These are phyloP conservation scores for Teratosphaeria zuluensis DNA, from an alignment of 2,329 filamentous ascomycete genomes.

Conservation along the genomic window DNA sequence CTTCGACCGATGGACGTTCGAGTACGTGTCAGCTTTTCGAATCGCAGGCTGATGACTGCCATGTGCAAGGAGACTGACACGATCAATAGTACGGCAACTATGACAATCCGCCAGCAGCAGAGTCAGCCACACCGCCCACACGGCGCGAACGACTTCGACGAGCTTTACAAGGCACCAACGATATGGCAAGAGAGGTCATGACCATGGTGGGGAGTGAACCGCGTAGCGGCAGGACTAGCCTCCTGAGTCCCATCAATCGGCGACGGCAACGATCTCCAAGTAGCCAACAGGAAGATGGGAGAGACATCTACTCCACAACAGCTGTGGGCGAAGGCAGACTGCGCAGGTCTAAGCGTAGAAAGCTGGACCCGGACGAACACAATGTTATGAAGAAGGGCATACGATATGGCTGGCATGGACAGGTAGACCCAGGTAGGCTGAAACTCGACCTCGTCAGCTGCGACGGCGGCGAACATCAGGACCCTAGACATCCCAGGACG, in stretches of 20 bases:
- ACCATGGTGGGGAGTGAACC: conserved; percentile 1
- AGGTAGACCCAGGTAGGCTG: conserved; percentile 71
- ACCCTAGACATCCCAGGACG: conserved; percentile 27
- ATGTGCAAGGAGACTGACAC: conserved; percentile 4
- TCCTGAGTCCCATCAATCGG: conserved; percentile 5
- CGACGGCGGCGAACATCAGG: conserved; percentile 64
- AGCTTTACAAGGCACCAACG: conserved; percentile 24
- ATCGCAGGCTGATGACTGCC: background rate
- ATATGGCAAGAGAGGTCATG: conserved; percentile 16
- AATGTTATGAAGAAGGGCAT: conserved; percentile 35
- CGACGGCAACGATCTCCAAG: conserved; percentile 9
- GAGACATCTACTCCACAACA: background rate
- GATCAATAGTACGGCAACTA: conserved; percentile 28
- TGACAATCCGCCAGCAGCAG: conserved; percentile 34
- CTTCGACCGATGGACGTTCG: conserved; percentile 1
- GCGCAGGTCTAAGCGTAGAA: conserved; percentile 27
- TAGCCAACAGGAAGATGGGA: conserved; percentile 6
- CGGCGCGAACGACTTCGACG: conserved; percentile 26
- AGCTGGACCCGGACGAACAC: conserved; percentile 26
- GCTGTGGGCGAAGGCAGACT: conserved; percentile 11
- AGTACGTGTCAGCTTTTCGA: background rate
- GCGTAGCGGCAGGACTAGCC: conserved; percentile 1
- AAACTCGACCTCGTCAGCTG: conserved; percentile 84
- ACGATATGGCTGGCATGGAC: conserved; percentile 76
- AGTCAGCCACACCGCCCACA: conserved; percentile 18